Evolutionary conservation across 768 basidiomycete genomes (phyloP), one percentile per base, ranked within the genome.

Genomic region (Clathrus columnatus): DNA sequence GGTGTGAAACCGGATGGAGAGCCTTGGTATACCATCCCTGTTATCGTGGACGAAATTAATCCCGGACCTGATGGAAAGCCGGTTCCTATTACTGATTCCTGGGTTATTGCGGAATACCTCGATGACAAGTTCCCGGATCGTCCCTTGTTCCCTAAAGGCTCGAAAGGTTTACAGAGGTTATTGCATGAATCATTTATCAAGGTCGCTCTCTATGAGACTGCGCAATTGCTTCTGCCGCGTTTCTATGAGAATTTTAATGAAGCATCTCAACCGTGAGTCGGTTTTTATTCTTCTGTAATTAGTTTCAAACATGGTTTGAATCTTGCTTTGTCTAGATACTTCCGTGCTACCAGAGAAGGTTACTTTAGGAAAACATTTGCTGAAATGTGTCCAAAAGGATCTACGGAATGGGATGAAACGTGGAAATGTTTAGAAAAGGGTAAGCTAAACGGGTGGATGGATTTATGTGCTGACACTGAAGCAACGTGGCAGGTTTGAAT

Each of bases 171-270:
- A 8, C 68, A 78, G 48, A 64, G 64, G 0, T 73, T 73, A 0
- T 76, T 76, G 60, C 46, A 60, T 0, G 53, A 63, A 14, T 58
- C 41, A 63, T 63, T 49, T 48, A 60, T 29, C 58, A 55, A 16
- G 60, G 62, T 32, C 44, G 30, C 17, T 54, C 0, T 57, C 62
- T 80, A 81, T 62, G 85, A 85, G 0, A 73, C 53, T 58, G 0
- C 47, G 11, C 80, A 81, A 1, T 82, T 89, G 61, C 78, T 87
- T 77, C 70, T 86, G 0, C 85, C 86, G 6, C 5, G 7, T 7
- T 18, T 55, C 26, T 20, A 14, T 17, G 4, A n/a, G 0, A 18
- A 20, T 28, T 16, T 55, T 7, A 18, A 55, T 3, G 54, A 55
- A 23, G 17, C 10, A 11, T 47, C 45, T 29, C 54, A 20, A 16